A percentile compares a stretch with the other conserved stretches of the same genome.
Evolutionary conservation across 192 early-diverging fungal species (phyloP).

Genomic region (Chytriomyces confervae): DNA sequence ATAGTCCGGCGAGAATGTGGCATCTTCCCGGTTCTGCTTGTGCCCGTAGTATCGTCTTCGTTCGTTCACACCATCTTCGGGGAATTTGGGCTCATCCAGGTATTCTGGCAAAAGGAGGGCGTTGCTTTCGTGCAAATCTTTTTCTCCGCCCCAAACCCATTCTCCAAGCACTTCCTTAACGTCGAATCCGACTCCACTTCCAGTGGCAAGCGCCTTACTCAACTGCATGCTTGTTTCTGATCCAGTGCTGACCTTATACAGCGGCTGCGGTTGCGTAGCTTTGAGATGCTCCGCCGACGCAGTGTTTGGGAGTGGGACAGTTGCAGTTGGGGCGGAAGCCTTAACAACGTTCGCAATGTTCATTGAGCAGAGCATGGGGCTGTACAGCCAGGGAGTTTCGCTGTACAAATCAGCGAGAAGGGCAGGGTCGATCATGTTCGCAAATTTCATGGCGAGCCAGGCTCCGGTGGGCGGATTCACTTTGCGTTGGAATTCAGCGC

Average conservation of each 20-base stretch:
- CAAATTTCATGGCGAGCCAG: conserved; percentile 75
- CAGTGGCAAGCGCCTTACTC: neutral
- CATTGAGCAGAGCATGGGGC: conserved; percentile 75
- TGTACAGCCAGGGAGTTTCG: conserved; percentile 75
- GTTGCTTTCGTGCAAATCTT: conserved; percentile 45
- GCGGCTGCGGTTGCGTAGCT: conserved; percentile 13
- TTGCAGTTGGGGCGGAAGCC: conserved; percentile 33
- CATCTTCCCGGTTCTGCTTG: conserved; percentile 49
- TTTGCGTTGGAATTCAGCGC: conserved; percentile 75
- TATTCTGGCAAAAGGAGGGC: conserved; percentile 40
- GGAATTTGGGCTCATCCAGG: conserved; percentile 51
- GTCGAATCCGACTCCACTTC: conserved; percentile 25
- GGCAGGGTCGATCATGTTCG: conserved; percentile 78
- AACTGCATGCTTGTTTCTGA: neutral
- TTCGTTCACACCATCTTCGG: conserved; percentile 47
- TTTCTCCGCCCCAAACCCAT: conserved; percentile 53
- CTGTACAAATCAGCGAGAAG: conserved; percentile 71
- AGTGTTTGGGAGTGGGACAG: conserved; percentile 16
- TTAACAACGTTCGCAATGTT: conserved; percentile 67
- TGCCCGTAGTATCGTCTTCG: conserved; percentile 62
- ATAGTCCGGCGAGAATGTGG: conserved; percentile 66
- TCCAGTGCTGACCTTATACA: conserved; percentile 6
- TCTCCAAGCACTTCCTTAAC: conserved; percentile 32
- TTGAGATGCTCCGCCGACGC: conserved; percentile 24
- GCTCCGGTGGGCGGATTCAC: conserved; percentile 70